phyloP scores from a whole-genome alignment of 2,329 filamentous ascomycete species.

The Hirsutella rhossiliensis region DNA sequence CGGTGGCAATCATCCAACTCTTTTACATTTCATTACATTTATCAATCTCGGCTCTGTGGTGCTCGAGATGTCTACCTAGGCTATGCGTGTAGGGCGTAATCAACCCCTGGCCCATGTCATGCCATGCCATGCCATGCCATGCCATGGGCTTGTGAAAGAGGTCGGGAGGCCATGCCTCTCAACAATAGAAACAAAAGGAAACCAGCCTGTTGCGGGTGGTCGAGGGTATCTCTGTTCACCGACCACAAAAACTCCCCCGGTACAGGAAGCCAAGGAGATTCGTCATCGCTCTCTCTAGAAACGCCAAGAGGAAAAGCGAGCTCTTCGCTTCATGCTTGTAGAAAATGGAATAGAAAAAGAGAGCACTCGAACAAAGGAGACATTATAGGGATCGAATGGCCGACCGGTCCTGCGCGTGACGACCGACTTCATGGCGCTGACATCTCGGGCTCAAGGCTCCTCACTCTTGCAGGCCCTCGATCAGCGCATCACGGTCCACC shows the following conservation, averaged over 20 bases:
- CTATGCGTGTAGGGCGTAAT: too few species aligned
- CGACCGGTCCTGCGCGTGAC: neutral
- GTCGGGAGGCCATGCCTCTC: too few species aligned
- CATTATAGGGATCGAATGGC: neutral
- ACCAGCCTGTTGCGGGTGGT: neutral
- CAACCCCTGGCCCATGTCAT: too few species aligned
- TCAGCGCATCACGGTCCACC: slow-evolving; percentile 48
- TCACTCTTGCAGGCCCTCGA: slow-evolving; percentile 37
- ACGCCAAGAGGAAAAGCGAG: neutral
- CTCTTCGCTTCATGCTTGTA: neutral
- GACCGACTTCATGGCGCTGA: neutral
- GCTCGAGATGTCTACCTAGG: too few species aligned
- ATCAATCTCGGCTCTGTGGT: too few species aligned
- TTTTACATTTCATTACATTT: too few species aligned
- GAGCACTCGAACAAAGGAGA: neutral
- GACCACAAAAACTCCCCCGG: neutral
- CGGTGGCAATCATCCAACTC: too few species aligned
- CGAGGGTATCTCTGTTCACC: slow-evolving; percentile 1
- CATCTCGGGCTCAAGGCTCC: neutral
- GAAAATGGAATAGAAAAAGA: neutral
- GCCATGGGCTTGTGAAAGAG: too few species aligned
- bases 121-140: too few species aligned
- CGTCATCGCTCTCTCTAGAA: neutral
- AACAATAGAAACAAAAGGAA: slow-evolving; percentile 1
- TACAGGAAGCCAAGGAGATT: neutral